Evolutionary conservation across 768 basidiomycete genomes (phyloP).

Genomic region (Obba rivulosa): DNA sequence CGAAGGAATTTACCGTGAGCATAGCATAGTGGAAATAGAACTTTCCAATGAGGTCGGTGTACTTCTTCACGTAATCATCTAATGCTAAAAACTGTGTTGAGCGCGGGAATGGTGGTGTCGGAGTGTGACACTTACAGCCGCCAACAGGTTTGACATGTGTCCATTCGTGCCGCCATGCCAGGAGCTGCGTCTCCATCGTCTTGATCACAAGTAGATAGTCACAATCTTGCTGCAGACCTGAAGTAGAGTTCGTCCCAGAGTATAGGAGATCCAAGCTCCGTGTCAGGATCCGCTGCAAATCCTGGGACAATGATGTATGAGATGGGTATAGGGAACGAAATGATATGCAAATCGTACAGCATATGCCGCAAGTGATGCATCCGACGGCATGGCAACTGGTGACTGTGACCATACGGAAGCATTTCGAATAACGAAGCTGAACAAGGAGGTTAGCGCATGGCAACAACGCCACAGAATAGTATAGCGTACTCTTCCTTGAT

Average conservation of each 20-base stretch:
- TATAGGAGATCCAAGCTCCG: constrained; percentile 89
- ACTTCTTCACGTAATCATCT: constrained; percentile 25
- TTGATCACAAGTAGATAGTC: constrained; percentile 85
- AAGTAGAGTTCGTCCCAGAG: constrained; percentile 70
- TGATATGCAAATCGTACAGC: constrained; percentile 45
- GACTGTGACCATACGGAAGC: constrained; percentile 69
- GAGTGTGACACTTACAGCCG: no score
- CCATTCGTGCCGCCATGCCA: constrained; percentile 57
- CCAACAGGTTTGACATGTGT: constrained; percentile 2
- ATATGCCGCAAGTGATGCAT: constrained; percentile 70
- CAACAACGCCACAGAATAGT: constrained; percentile 1
- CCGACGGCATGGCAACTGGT: constrained; percentile 56
- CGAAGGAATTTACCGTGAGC: constrained; percentile 93
- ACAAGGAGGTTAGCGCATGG: neutral
- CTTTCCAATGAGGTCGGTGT: constrained; percentile 47
- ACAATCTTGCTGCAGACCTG: constrained; percentile 77
- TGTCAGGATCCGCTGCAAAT: constrained; percentile 84
- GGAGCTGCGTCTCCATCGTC: constrained; percentile 75
- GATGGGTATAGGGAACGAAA: constrained; percentile 2
- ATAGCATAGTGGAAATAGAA: constrained; percentile 85
- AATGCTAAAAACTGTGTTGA: neutral
- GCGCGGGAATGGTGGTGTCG: no score
- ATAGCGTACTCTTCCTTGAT: constrained; percentile 85
- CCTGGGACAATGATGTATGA: constrained; percentile 35
- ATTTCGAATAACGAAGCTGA: constrained; percentile 83